These are phyloP conservation scores for Paecilomyces dactylethromorphus DNA, from an alignment of 2,329 filamentous ascomycete genomes.

Conservation along the genomic window DNA sequence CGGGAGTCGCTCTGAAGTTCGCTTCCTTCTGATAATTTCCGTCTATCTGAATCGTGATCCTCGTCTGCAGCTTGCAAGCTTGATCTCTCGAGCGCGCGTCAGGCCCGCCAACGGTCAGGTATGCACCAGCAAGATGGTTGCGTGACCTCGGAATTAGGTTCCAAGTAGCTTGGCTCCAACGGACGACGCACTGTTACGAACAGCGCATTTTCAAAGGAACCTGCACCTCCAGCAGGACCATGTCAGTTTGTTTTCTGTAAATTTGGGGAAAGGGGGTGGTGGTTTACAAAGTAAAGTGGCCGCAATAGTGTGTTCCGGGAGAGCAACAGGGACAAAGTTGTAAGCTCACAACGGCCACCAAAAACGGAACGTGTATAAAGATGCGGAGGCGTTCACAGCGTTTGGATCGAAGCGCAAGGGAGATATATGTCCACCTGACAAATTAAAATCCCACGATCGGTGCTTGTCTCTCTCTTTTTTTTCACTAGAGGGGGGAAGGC, in stretches of 20 bases:
- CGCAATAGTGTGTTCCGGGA: neutral
- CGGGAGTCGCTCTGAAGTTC: neutral
- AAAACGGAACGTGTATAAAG: neutral
- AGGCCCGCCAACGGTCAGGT: constrained; percentile 1
- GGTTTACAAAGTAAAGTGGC: neutral
- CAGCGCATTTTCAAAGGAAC: constrained; percentile 7
- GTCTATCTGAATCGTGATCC: neutral
- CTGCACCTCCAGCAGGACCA: neutral
- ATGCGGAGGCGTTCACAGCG: neutral
- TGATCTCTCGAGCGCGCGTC: neutral
- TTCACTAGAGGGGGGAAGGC: neutral
- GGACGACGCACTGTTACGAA: constrained; percentile 5
- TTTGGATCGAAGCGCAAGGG: neutral
- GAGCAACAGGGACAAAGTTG: neutral
- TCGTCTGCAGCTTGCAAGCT: neutral
- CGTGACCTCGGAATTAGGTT: constrained; percentile 4
- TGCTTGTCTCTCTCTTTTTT: neutral
- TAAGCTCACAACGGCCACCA: neutral
- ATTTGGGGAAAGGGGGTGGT: neutral
- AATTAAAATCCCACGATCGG: neutral
- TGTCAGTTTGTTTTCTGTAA: neutral
- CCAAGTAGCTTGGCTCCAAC: constrained; percentile 7
- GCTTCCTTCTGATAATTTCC: neutral
- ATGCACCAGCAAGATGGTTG: constrained; percentile 1
- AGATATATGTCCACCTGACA: neutral